Percentiles rank a stretch among this genome's conserved stretches.
phyloP scores from a whole-genome alignment of 1,284 basidiomycete genomes.

The Ceratobasidium sp. region DNA sequence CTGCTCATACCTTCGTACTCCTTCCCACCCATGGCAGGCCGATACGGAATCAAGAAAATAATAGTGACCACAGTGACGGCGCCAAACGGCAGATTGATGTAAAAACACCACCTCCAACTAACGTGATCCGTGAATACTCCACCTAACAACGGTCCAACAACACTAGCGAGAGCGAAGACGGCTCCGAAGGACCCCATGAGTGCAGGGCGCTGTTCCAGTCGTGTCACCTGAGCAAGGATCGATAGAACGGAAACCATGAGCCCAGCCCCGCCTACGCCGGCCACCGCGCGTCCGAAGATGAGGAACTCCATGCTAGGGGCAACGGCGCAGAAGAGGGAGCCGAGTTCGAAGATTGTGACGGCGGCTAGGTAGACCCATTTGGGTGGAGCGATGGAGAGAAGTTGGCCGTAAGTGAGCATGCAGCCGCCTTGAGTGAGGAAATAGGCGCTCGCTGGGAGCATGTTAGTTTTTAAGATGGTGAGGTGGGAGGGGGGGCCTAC shows the following conservation, averaged over 20 bases:
- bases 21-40: constrained; percentile 26
- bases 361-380: constrained; percentile 56
- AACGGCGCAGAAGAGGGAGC: constrained; percentile 54
- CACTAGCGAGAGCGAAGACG: constrained; percentile 52
- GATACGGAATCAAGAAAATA: constrained; percentile 41
- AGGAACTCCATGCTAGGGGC: constrained; percentile 61
- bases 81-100: constrained; percentile 61
- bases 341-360: constrained; percentile 55
- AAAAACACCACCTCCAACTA: constrained; percentile 59
- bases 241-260: constrained; percentile 60
- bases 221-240: constrained; percentile 56
- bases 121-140: constrained; percentile 63
- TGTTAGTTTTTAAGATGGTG: background rate
- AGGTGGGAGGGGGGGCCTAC: background rate
- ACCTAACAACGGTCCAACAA: constrained; percentile 57
- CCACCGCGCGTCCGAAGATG: constrained; percentile 63
- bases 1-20: constrained; percentile 46
- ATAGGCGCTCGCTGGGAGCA: constrained; percentile 31
- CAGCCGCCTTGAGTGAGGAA: constrained; percentile 46
- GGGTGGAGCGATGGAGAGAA: constrained; percentile 51
- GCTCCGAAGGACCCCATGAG: constrained; percentile 53
- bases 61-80: constrained; percentile 51
- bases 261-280: constrained; percentile 64
- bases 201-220: constrained; percentile 54
- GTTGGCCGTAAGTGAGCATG: constrained; percentile 53